Conservation (phyloP, 2,329 filamentous ascomycete species). For the Periconia sp. region DNA sequence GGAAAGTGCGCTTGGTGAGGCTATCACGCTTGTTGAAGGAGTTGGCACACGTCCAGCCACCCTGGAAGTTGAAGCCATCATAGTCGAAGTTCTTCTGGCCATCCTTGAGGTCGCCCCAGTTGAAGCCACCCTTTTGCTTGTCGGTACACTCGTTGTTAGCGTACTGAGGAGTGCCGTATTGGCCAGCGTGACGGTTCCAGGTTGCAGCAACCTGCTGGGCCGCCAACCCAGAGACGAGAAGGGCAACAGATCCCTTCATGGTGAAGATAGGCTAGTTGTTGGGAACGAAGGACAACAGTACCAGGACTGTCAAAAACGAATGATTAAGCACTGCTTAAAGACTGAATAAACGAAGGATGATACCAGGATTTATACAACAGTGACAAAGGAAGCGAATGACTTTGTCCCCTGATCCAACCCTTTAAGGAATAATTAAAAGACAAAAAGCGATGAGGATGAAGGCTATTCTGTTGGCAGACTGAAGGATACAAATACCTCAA, state of each 20-base stretch:
- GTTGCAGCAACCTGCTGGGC: constrained; percentile 54
- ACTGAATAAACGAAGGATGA: constrained; percentile 27
- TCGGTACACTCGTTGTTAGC: constrained; percentile 77
- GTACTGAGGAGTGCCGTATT: constrained; percentile 73
- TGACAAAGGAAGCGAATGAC: constrained; percentile 48
- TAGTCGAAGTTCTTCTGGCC: constrained; percentile 59
- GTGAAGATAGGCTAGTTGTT: constrained; percentile 29
- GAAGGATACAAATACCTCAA: constrained; percentile 32
- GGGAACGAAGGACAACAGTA: constrained; percentile 25
- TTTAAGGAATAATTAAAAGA: constrained; percentile 19
- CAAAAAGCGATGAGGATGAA: constrained; percentile 24
- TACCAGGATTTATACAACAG: constrained; percentile 39
- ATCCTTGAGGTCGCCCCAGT: constrained; percentile 68
- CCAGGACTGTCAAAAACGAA: constrained; percentile 14
- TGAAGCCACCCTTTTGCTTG: constrained; percentile 73
- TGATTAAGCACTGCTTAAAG: constrained; percentile 27
- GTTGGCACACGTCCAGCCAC: constrained; percentile 72
- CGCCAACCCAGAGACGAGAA: constrained; percentile 55
- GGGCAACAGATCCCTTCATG: constrained; percentile 51
- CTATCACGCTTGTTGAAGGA: constrained; percentile 66
- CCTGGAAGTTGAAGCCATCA: constrained; percentile 66
- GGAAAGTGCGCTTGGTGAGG: constrained; percentile 53
- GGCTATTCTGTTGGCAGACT: constrained; percentile 21
- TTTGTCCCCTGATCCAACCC: constrained; percentile 34
- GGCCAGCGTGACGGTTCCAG: constrained; percentile 58